These are phyloP conservation scores for Collybia nuda DNA, from an alignment of 768 basidiomycete genomes.

Conservation along the genomic window DNA sequence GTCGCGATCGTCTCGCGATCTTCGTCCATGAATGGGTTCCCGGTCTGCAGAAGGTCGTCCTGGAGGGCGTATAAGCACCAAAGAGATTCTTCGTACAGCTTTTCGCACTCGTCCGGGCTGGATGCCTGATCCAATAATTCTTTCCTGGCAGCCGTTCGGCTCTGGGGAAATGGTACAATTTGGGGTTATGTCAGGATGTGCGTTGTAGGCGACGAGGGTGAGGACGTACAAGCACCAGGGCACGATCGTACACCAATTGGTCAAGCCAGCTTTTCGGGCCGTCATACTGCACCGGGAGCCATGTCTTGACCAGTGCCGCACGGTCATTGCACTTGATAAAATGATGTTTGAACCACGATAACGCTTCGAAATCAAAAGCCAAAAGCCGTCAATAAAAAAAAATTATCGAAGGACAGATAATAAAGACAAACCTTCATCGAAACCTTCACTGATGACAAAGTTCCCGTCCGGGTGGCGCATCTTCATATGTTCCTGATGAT, in stretches of 20 bases:
- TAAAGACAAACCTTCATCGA: slow-evolving; percentile 61
- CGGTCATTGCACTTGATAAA: slow-evolving; percentile 96
- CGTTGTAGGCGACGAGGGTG: background rate
- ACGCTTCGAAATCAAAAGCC: slow-evolving; percentile 43
- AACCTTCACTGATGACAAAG: slow-evolving; percentile 76
- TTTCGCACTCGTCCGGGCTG: slow-evolving; percentile 83
- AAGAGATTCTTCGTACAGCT: slow-evolving; percentile 90
- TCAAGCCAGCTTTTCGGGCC: slow-evolving; percentile 86
- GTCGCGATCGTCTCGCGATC: slow-evolving; percentile 77
- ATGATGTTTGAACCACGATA: slow-evolving; percentile 89
- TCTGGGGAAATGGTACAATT: slow-evolving; percentile 46
- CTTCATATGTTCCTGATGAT: slow-evolving; percentile 79
- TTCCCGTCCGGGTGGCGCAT: slow-evolving; percentile 77
- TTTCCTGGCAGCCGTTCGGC: slow-evolving; percentile 88
- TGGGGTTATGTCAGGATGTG: background rate
- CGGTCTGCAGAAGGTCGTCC: slow-evolving; percentile 81
- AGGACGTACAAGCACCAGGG: slow-evolving; percentile 72
- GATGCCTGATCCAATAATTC: slow-evolving; percentile 81
- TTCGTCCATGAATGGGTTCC: slow-evolving; percentile 84
- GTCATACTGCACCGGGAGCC: slow-evolving; percentile 80
- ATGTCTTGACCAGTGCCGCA: slow-evolving; percentile 83
- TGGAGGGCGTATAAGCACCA: slow-evolving; percentile 93
- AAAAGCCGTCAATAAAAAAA: background rate
- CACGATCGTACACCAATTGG: slow-evolving; percentile 90
- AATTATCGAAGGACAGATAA: background rate